Evolutionary conservation across 2,329 filamentous ascomycete genomes (phyloP), one percentile per base, ranked within the genome.

Genomic region (Colletotrichum salicis): DNA sequence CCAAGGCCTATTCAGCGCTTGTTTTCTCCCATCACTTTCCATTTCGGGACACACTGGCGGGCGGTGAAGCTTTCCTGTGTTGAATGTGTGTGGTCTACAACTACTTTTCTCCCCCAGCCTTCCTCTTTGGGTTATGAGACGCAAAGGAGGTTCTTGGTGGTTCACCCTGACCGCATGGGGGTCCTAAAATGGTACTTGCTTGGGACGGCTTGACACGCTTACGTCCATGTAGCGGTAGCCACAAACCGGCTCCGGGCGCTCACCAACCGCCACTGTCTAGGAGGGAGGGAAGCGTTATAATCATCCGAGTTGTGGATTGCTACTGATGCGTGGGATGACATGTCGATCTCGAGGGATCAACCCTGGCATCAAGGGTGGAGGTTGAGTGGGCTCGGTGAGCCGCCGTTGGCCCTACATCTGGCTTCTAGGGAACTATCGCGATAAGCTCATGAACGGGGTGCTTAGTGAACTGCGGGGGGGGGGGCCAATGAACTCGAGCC

Each of bases 111-210:
- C 65, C 65, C 13, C 33, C 5, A 22, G 13, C 15, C 64, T 70
- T 31, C 65, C 70, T 41, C 8, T 72, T 64, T 31, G 59, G 60
- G 70, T 48, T n/a, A n/a, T 70, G 59, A 61, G 70, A 72, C 65
- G 48, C 70, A 70, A 37, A 51, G 27, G 19, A 57, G 13, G 45
- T 48, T 70, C 48, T 62, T 63, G 68, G 15, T 61, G 41, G 27
- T 35, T 48, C 19, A 48, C 33, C 60, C 55, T 48, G 55, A n/a
- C 70, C 59, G 59, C 65, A 71, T 71, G 69, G 58, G 27, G 64
- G 69, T 57, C 58, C 64, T 55, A 12, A 24, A 70, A 62, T 35
- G 24, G 58, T 64, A 41, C 52, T 52, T 41, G 27, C 57, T 57
- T 35, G 57, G 58, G 64, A 48, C 37, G 35, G 54, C 54, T 55